These are phyloP conservation scores for Rhizomucor miehei DNA, from an alignment of 371 early-diverging fungal genomes.

Conservation along the genomic window DNA sequence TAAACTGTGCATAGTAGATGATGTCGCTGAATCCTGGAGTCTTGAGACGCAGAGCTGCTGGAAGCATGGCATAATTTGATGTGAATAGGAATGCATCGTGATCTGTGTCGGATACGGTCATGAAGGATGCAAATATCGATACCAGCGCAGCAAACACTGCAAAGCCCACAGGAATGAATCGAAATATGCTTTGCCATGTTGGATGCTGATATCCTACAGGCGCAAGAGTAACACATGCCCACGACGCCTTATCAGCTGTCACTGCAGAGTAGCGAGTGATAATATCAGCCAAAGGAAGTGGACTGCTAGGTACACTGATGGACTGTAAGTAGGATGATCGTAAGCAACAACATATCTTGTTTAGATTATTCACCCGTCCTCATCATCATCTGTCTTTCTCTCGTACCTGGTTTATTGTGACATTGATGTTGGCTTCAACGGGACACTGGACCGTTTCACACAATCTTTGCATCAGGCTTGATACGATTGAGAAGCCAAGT, in stretches of 20 bases:
- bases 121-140: slow-evolving; percentile 7
- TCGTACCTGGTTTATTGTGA: not conserved
- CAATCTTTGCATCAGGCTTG: not conserved
- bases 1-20: slow-evolving; percentile 53
- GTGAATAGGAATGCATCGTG: slow-evolving; percentile 45
- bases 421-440: not conserved
- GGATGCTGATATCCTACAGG: slow-evolving; percentile 51
- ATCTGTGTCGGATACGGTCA: slow-evolving; percentile 34
- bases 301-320: slow-evolving; percentile 12
- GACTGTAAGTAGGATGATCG: no score
- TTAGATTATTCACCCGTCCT: no score
- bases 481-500: not conserved
- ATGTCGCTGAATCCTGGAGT: slow-evolving; percentile 58
- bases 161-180: slow-evolving; percentile 44
- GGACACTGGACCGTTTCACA: not conserved
- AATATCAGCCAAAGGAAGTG: slow-evolving; percentile 37
- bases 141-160: slow-evolving; percentile 36
- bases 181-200: slow-evolving; percentile 34
- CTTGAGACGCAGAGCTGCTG: slow-evolving; percentile 48
- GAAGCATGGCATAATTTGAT: slow-evolving; percentile 51
- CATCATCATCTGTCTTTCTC: not conserved
- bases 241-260: slow-evolving; percentile 24
- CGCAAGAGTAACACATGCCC: slow-evolving; percentile 41
- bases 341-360: no score
- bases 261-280: slow-evolving; percentile 29